Conservation (phyloP, 768 basidiomycete species). For the Trametopsis cervina region DNA sequence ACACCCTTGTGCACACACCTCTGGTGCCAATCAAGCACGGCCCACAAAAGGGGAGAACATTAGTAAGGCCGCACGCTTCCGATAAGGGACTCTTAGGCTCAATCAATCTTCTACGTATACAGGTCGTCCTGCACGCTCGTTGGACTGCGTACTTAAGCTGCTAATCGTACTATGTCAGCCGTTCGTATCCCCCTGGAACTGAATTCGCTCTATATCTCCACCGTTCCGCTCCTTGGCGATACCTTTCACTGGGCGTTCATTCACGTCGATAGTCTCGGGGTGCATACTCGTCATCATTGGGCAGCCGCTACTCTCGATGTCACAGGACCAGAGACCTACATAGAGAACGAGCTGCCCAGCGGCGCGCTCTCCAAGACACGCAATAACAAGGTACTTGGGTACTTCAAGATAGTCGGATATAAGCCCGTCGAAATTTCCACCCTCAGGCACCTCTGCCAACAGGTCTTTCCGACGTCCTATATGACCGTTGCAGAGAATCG, state of each 20-base stretch:
- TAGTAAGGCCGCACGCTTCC: too few relatives aligned
- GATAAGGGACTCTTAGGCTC: neutral
- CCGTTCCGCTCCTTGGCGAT: slow-evolving; percentile 2
- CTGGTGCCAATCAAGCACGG: too few relatives aligned
- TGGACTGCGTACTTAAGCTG: neutral
- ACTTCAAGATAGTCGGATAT: slow-evolving; percentile 8
- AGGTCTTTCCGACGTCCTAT: slow-evolving; percentile 1
- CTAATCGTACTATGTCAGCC: neutral
- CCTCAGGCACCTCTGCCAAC: neutral
- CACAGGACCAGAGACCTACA: slow-evolving; percentile 7
- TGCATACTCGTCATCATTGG: slow-evolving; percentile 10
- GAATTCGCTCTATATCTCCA: slow-evolving; percentile 8
- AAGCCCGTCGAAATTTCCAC: neutral
- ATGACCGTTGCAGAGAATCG: slow-evolving; percentile 5
- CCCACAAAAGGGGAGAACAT: too few relatives aligned
- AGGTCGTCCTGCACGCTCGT: neutral
- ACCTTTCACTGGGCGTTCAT: slow-evolving; percentile 9
- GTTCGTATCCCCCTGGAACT: neutral
- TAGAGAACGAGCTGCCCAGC: slow-evolving; percentile 1
- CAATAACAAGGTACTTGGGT: slow-evolving; percentile 6
- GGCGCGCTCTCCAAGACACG: slow-evolving; percentile 1
- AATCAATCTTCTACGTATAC: neutral
- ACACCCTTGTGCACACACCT: too few relatives aligned
- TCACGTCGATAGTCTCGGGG: slow-evolving; percentile 6
- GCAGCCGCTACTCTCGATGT: slow-evolving; percentile 5